Evolutionary conservation across 2,329 filamentous ascomycete species (phyloP), one percentile per base, ranked within the genome.

Genomic region (Arthrinium phaeospermum): DNA sequence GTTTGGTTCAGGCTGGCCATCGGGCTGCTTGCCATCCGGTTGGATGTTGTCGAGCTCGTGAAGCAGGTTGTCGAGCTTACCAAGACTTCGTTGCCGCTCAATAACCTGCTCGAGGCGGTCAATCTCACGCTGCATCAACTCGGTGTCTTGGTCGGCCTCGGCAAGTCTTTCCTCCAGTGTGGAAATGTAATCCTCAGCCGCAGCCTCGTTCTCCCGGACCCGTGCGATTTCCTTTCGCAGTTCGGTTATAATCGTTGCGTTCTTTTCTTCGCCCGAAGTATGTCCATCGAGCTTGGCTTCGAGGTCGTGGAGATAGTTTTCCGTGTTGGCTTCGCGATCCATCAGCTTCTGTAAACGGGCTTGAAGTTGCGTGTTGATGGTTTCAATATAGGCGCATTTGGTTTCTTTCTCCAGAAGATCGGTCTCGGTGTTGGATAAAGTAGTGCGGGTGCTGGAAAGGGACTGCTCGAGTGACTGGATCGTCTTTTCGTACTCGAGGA

Each of bases 401-500:
- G 94, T 96, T 83, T 99, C 96, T 81, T 93, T 96, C 81, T 99
- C 97, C 3, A 98, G 87, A 34, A 99, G 86, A 72, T 86, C 92
- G 71, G 95, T 96, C 81, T 99, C 97, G 0, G 93, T 95, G 75
- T 86, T 92, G 14, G 96, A 93, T 41, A 99, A 86, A 0, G 94
- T 94, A 46, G 93, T 88, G 72, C 96, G 90, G 1, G 96, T 98
- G 78, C 91, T 96, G 0, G 95, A 95, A 19, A 99, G 89, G 1
- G 95, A 98, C 69, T 95, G 91, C 82, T 99, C 96, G 22, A 99
- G 88, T 70, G 91, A 93, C 81, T 98, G 95, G 69, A 99, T 99
- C 0, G 97, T 99, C 87, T 97, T 98, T 82, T 99, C 97, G 80
- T 99, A 99, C 83, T 99, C 96, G 68, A 98, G 86, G 3, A 99